Percentiles rank a stretch among this genome's conserved stretches.
Conservation (phyloP, 2,329 filamentous ascomycete genomes). For the Dactylellina sp. region DNA sequence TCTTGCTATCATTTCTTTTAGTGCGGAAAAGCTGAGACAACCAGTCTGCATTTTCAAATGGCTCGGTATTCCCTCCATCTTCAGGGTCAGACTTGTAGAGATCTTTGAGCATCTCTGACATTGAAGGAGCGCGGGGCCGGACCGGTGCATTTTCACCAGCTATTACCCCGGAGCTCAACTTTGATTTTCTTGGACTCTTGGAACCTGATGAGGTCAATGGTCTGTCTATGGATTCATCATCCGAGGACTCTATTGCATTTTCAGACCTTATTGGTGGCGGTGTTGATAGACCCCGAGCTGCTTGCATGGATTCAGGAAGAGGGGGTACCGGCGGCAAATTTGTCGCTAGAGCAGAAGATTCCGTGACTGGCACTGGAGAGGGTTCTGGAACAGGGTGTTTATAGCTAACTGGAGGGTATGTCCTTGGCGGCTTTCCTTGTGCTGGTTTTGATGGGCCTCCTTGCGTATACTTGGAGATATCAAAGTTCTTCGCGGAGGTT, state of each 20-base stretch:
- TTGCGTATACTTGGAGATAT: constrained; percentile 53
- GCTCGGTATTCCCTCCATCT: constrained; percentile 8
- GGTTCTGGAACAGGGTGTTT: constrained; percentile 16
- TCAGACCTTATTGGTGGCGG: constrained; percentile 46
- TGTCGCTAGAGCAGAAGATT: constrained; percentile 8
- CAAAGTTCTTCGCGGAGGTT: constrained; percentile 50
- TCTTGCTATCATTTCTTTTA: constrained; percentile 40
- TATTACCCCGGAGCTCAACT: constrained; percentile 12
- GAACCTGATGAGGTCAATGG: constrained; percentile 25
- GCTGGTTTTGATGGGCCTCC: constrained; percentile 30
- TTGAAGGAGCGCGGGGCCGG: constrained; percentile 44
- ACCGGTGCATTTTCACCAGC: constrained; percentile 25
- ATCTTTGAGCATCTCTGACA: constrained; percentile 55
- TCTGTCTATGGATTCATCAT: constrained; percentile 40
- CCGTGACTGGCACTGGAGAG: constrained; percentile 7
- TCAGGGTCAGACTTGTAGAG: constrained; percentile 31
- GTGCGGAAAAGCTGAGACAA: constrained; percentile 50
- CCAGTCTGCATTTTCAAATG: constrained; percentile 41
- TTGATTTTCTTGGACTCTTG: constrained; percentile 30
- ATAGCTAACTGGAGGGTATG: constrained; percentile 51
- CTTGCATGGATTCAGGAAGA: constrained; percentile 36
- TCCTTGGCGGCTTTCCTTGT: constrained; percentile 10
- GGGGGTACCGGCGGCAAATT: constrained; percentile 40
- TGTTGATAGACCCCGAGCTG: constrained; percentile 40
- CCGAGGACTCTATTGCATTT: constrained; percentile 49